Evolutionary conservation across 2,329 filamentous ascomycete species (phyloP), one percentile per base, ranked within the genome.

Genomic region (Thelonectria blattea): DNA sequence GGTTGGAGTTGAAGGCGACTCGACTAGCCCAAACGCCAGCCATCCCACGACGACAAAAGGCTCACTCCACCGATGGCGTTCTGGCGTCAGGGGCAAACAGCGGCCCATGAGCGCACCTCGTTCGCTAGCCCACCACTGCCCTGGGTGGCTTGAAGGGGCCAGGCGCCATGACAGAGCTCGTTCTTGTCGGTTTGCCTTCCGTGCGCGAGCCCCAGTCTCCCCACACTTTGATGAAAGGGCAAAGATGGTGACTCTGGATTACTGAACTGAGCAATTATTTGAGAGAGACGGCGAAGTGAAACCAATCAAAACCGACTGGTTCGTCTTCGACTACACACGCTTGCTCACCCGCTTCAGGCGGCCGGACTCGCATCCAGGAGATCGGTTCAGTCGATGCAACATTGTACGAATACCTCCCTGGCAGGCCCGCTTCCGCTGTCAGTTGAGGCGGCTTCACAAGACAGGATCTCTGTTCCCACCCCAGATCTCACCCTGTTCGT

Each of bases 41-140:
- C 27, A 30, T 30, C 27, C 27, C 27, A 30, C 51, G 34, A 18
- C 52, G 49, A 37, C 52, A 45, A 51, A 63, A 47, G 39, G 49
- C 47, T 50, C 22, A 34, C 20, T 30, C 32, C 34, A 30, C 52
- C 62, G n/a, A 65, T 56, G 49, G 48, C 52, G 24, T 49, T 56
- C 41, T 58, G 61, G 65, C 54, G 58, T 63, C 67, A 69, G 65
- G 63, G 65, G 61, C 48, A 50, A 61, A 45, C 20, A 41, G 52
- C 52, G 34, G 24, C 47, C 52, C 15, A 51, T 24, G 46, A 43
- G 45, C 42, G 32, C 18, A 18, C 47, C 14, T 34, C 45, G 37
- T 37, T 54, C n/a, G 17, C 12, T 32, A 15, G 41, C 37, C 34
- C 52, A 50, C 58, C 58, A 53, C 49, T 22, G 48, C 46, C 48